These are phyloP conservation scores for Morella rubra DNA, from an alignment of 306 rosid genomes.

Conservation along the genomic window DNA sequence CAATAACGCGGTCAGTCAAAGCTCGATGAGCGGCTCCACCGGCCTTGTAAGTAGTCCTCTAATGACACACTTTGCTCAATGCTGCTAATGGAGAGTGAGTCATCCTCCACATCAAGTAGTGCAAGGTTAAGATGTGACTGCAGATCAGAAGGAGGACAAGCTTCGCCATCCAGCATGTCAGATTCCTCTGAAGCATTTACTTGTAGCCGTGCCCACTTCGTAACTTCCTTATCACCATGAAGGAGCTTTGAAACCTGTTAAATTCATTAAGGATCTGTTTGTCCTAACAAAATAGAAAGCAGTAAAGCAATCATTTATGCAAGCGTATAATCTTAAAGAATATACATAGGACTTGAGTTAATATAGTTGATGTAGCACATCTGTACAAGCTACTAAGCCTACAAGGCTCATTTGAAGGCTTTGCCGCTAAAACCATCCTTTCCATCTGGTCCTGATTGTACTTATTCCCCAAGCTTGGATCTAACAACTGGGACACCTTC, in stretches of 20 bases:
- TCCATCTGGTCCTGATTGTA: conserved; percentile 70
- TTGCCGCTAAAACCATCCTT: conserved; percentile 82
- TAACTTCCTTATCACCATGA: conserved; percentile 65
- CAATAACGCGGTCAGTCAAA: conserved; percentile 58
- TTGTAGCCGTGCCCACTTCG: conserved; percentile 83
- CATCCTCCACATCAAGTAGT: conserved; percentile 88
- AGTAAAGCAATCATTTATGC: conserved; percentile 9
- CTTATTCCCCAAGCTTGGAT: conserved; percentile 60
- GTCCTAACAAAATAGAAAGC: background rate
- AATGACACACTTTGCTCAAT: conserved; percentile 69
- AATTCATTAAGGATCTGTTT: background rate
- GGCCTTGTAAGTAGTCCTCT: conserved; percentile 81
- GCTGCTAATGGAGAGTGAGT: conserved; percentile 86
- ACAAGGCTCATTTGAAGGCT: conserved; percentile 80
- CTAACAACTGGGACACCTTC: conserved; percentile 67
- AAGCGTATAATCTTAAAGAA: too few species aligned
- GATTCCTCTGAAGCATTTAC: conserved; percentile 44
- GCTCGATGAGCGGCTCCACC: conserved; percentile 96
- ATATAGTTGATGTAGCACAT: too few species aligned
- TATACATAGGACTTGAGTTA: too few species aligned
- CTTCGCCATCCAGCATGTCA: conserved; percentile 54
- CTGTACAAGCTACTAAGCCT: conserved; percentile 30
- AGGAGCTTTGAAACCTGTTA: conserved; percentile 78
- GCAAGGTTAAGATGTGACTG: conserved; percentile 91
- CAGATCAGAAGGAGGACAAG: conserved; percentile 61